A percentile compares a stretch with the other conserved stretches of the same genome.
These are phyloP conservation scores for Kwoniella pini DNA, from an alignment of 768 basidiomycete genomes.

Conservation along the genomic window DNA sequence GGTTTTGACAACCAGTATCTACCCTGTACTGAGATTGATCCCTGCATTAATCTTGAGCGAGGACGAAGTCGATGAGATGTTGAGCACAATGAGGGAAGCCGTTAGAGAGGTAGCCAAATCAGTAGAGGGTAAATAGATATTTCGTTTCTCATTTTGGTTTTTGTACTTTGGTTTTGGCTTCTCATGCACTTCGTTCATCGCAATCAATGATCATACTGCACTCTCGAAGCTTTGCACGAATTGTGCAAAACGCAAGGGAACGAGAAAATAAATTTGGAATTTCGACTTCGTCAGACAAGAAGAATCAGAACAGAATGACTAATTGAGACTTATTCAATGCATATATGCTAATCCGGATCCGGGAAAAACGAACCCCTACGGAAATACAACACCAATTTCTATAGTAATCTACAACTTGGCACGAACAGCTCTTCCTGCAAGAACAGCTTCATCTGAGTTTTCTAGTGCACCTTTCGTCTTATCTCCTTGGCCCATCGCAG, in stretches of 20 bases:
- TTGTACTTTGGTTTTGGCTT: not conserved
- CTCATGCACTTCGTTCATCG: no score
- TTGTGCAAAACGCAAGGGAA: no score
- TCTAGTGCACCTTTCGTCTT: constrained; percentile 5
- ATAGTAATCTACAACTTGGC: not conserved
- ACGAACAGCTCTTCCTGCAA: constrained; percentile 10
- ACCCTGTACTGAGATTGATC: constrained; percentile 66
- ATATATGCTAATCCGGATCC: no score
- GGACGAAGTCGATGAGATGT: constrained; percentile 67
- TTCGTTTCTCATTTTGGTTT: not conserved
- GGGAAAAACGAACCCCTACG: no score
- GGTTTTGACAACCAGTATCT: constrained; percentile 74
- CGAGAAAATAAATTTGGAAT: no score
- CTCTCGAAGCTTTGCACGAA: no score
- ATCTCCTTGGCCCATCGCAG: constrained; percentile 28
- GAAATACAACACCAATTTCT: not conserved
- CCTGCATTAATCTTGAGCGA: constrained; percentile 80
- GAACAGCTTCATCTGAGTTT: constrained; percentile 21
- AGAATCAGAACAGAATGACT: no score
- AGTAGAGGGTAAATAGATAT: constrained; percentile 15
- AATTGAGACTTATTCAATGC: no score
- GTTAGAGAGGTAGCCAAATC: constrained; percentile 38
- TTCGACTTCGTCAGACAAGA: no score
- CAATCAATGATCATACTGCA: no score
- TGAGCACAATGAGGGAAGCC: constrained; percentile 59